phyloP scores from a whole-genome alignment of 2,329 filamentous ascomycete species.

The Pyricularia grisea region DNA sequence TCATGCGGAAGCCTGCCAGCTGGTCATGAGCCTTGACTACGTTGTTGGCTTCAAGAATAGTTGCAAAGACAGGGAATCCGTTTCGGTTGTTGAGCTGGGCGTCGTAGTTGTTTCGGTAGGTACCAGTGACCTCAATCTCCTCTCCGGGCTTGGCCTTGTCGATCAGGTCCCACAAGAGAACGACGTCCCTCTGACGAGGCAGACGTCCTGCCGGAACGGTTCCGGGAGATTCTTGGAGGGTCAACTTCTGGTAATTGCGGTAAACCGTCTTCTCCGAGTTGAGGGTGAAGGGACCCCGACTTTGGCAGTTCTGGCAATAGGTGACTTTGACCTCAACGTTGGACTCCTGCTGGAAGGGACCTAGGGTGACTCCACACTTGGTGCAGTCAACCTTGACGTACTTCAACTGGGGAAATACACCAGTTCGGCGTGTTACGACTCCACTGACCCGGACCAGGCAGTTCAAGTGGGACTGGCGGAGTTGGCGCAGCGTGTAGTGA shows the following conservation, averaged over 20 bases:
- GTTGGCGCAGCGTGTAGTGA: constrained; percentile 87
- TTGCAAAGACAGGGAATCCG: constrained; percentile 96
- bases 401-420: constrained; percentile 95
- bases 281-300: constrained; percentile 84
- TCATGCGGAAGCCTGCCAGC: constrained; percentile 90
- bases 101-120: constrained; percentile 98
- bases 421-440: constrained; percentile 86
- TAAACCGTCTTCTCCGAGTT: constrained; percentile 98
- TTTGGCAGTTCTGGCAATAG: constrained; percentile 95
- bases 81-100: constrained; percentile 97
- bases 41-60: constrained; percentile 94
- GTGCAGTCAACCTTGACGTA: constrained; percentile 97
- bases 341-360: constrained; percentile 95
- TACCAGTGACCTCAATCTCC: constrained; percentile 92
- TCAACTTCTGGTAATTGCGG: constrained; percentile 97
- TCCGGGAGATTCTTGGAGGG: constrained; percentile 91
- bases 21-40: constrained; percentile 96
- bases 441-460: constrained; percentile 89
- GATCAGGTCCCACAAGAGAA: constrained; percentile 93
- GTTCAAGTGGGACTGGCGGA: constrained; percentile 93
- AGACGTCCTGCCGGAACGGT: constrained; percentile 93
- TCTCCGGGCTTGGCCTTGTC: constrained; percentile 95
- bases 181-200: constrained; percentile 86
- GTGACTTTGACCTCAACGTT: constrained; percentile 93
- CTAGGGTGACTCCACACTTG: constrained; percentile 85